Percentiles rank a stretch among this genome's conserved stretches.
Evolutionary conservation across 2,329 filamentous ascomycete genomes (phyloP).

Genomic region (Hypoxylon sp.): DNA sequence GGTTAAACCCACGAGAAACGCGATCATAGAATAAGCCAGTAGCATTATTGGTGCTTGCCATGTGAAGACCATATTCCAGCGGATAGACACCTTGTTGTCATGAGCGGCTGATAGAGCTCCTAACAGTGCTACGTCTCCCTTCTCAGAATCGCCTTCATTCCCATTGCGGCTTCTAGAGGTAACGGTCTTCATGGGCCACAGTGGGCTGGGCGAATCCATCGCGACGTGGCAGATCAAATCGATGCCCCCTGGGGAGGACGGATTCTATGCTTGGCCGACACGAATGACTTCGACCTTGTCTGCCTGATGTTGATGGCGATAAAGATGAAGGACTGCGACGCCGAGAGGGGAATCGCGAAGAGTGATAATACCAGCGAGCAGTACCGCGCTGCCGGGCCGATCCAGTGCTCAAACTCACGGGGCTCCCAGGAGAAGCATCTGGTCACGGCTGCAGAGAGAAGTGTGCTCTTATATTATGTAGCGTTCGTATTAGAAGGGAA

Average conservation of each 20-base stretch:
- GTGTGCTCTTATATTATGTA: constrained; percentile 41
- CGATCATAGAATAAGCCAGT: constrained; percentile 46
- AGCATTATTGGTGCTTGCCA: constrained; percentile 52
- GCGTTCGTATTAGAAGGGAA: no score
- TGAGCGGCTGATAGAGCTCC: no score
- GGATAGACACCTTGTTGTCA: constrained; percentile 32
- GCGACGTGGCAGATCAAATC: no score
- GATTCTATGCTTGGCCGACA: no score
- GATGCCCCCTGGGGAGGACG: no score
- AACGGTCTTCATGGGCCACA: no score
- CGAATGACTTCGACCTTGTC: no score
- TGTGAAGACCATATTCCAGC: constrained; percentile 51
- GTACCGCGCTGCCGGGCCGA: constrained; percentile 46
- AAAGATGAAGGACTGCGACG: constrained; percentile 49
- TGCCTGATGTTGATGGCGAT: constrained; percentile 23
- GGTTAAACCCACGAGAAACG: constrained; percentile 44
- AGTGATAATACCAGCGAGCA: constrained; percentile 48
- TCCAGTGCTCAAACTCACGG: constrained; percentile 45
- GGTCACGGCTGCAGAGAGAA: constrained; percentile 49
- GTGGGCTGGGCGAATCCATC: no score
- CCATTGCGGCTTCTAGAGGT: no score
- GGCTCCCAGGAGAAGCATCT: constrained; percentile 49
- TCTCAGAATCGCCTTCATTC: no score
- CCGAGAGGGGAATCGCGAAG: constrained; percentile 49
- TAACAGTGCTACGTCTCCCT: no score